Base-by-base conservation (phyloP, 306 rosid genomes). In the Cucurbita moschata region DNA sequence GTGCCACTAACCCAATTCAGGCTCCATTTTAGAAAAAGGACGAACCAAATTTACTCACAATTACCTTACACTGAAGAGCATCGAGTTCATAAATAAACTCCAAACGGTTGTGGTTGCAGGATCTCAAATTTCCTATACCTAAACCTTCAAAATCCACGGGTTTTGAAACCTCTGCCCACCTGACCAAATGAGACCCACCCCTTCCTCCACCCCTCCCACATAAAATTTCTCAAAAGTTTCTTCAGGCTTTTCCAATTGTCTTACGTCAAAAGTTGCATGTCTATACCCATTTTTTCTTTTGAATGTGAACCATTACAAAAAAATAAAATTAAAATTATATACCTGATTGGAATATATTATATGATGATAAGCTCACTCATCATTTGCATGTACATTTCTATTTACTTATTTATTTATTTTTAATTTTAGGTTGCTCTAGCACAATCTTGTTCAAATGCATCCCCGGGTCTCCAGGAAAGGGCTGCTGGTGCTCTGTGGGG, bases 401-500 rank as follows among this genome's bases (percentile, higher is more conserved):
- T 30, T 55, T 43, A 66, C 56, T 72, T 61, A 37, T 78, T 73
- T 12, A 15, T 11, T 35, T 61, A 0, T 37, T 64, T 38, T 18
- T 7, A 12, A 55, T 37, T 66, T 77, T 75, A 95, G 99, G 99
- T 95, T 81, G 88, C 96, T 81, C 97, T 95, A 55, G 99, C 99
- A 47, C 99, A 91, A 81, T 84, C 96, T 60, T 91, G 99, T 81
- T 86, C 99, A 82, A 91, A 90, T 79, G 99, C 92, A 78, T 95
- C 99, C 73, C 88, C 96, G 8, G 99, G 97, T 76, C 97, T 95
- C 82, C 99, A 95, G 80, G 99, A 95, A 86, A 88, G 99, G 83
- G 99, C 99, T 71, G 99, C 99, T 52, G 99, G 99, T 83, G 99
- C 99, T 78, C 96, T 95, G 55, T 95, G 99, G 99, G 99, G 99